phyloP scores from a whole-genome alignment of 2,329 filamentous ascomycete species.

The Exophiala xenobiotica region DNA sequence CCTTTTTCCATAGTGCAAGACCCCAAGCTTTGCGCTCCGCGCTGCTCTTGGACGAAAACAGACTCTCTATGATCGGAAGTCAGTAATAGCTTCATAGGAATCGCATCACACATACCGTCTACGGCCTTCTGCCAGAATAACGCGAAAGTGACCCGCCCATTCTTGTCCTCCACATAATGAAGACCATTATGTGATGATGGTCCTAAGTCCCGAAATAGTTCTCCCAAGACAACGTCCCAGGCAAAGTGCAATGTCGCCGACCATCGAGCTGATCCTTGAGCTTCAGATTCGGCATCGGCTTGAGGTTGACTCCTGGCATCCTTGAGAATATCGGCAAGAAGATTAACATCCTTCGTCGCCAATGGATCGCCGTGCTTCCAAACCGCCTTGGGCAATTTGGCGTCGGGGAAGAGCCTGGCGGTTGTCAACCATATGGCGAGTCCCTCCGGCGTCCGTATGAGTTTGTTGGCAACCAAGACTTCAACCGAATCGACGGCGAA shows the following conservation, averaged over 20 bases:
- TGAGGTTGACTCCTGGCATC: constrained; percentile 51
- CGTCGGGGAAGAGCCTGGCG: constrained; percentile 61
- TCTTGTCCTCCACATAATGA: no score
- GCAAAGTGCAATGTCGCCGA: constrained; percentile 81
- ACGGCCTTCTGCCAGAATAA: constrained; percentile 85
- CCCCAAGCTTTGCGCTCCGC: constrained; percentile 90
- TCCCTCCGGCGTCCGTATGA: constrained; percentile 81
- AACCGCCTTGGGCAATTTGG: constrained; percentile 65
- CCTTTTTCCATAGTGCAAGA: constrained; percentile 79
- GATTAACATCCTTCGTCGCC: constrained; percentile 63
- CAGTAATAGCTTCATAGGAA: neutral
- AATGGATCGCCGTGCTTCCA: constrained; percentile 76
- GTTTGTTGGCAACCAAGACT: constrained; percentile 61
- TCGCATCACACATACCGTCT: constrained; percentile 47
- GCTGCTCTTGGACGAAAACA: constrained; percentile 79
- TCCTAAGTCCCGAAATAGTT: constrained; percentile 24
- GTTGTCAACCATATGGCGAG: constrained; percentile 83
- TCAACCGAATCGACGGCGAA: constrained; percentile 63
- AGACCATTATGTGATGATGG: constrained; percentile 31
- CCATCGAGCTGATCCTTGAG: constrained; percentile 64
- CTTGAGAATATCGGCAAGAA: constrained; percentile 74
- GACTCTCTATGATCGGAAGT: constrained; percentile 53
- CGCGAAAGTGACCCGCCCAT: constrained; percentile 55
- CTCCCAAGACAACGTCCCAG: constrained; percentile 73
- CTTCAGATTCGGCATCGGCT: constrained; percentile 33